phyloP scores from a whole-genome alignment of 2,329 filamentous ascomycete genomes.

The Sphaerulina musiva region DNA sequence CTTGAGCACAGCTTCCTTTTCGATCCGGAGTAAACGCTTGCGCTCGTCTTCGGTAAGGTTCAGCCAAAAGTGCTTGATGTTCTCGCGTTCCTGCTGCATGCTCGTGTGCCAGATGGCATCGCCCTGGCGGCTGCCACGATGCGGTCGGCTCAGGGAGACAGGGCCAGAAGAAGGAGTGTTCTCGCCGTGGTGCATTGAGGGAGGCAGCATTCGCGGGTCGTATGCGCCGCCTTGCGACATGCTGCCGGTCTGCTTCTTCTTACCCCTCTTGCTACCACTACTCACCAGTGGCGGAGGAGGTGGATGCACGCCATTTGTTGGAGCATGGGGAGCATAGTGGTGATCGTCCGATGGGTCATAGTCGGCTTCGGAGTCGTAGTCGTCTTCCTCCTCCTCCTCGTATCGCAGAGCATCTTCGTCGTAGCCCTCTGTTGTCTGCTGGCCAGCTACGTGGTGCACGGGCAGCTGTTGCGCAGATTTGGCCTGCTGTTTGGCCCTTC shows the following conservation, averaged over 20 bases:
- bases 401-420: conserved; percentile 37
- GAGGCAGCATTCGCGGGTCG: conserved; percentile 25
- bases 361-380: conserved; percentile 26
- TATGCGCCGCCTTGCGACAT: conserved; percentile 19
- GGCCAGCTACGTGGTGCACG: conserved; percentile 13
- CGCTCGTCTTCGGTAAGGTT: conserved; percentile 89
- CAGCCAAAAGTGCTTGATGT: conserved; percentile 98
- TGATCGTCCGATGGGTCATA: conserved; percentile 19
- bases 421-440: conserved; percentile 37
- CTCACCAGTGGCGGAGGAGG: conserved; percentile 16
- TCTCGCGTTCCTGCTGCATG: conserved; percentile 86
- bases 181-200: conserved; percentile 21
- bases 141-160: background rate
- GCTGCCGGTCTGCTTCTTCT: conserved; percentile 52
- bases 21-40: conserved; percentile 91
- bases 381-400: conserved; percentile 38
- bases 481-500: conserved; percentile 74
- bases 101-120: conserved; percentile 98
- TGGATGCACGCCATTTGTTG: conserved; percentile 38
- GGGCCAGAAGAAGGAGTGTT: conserved; percentile 6
- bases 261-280: conserved; percentile 51
- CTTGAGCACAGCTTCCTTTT: conserved; percentile 93
- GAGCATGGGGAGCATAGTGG: conserved; percentile 27
- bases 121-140: conserved; percentile 4
- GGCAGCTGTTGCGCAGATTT: conserved; percentile 48